A percentile compares a stretch with the other conserved stretches of the same genome.
These are phyloP conservation scores for baker's yeast (Saccharomyces cerevisiae) DNA, from an alignment of 805 yeast genomes.

Conservation along the genomic window DNA sequence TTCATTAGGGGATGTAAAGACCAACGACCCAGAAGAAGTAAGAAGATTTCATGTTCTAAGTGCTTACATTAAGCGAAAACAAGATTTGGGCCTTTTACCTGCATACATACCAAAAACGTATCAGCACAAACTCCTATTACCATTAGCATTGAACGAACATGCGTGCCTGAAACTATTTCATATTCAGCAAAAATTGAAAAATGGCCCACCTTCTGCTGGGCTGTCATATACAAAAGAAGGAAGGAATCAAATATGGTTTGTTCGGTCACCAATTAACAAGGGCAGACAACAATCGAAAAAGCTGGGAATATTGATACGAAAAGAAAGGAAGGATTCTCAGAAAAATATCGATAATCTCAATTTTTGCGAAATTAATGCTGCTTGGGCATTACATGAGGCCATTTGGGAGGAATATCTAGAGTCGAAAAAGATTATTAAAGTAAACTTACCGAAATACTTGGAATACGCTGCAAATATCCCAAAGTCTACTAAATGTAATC, in stretches of 20 bases:
- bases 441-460: slow-evolving; percentile 6
- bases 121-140: slow-evolving; percentile 15
- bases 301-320: slow-evolving; percentile 15
- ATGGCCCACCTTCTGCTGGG: slow-evolving; percentile 21
- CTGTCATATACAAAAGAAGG: slow-evolving; percentile 22
- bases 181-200: slow-evolving; percentile 15
- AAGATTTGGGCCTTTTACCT: slow-evolving; percentile 11
- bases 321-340: slow-evolving; percentile 18
- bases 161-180: slow-evolving; percentile 11
- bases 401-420: slow-evolving; percentile 24
- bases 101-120: slow-evolving; percentile 9
- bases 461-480: not conserved
- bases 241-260: slow-evolving; percentile 24
- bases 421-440: slow-evolving; percentile 3
- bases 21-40: slow-evolving; percentile 6
- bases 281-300: slow-evolving; percentile 20
- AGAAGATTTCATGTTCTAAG: slow-evolving; percentile 12
- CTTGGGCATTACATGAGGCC: slow-evolving; percentile 27
- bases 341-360: slow-evolving; percentile 13
- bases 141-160: slow-evolving; percentile 23
- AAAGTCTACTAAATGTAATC: not conserved
- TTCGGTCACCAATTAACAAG: slow-evolving; percentile 25
- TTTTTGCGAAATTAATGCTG: slow-evolving; percentile 9
- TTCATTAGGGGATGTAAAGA: not conserved
- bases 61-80: slow-evolving; percentile 13